A percentile compares a stretch with the other conserved stretches of the same genome.
phyloP scores from a whole-genome alignment of 1,284 basidiomycete species.

The Cryptococcus amylolentus region DNA sequence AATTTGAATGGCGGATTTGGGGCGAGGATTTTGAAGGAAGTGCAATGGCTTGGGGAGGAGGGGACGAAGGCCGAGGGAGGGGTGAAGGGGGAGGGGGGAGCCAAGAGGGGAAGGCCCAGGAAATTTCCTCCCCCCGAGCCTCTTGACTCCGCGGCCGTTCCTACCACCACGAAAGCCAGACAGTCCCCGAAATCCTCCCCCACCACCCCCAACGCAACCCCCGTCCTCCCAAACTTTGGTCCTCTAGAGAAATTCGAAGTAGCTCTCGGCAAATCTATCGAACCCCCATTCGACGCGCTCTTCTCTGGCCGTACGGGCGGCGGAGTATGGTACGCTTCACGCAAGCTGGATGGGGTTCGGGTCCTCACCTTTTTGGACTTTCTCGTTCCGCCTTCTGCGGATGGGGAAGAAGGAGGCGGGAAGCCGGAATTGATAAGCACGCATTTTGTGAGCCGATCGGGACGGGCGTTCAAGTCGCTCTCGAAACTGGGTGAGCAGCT shows the following conservation, averaged over 20 bases:
- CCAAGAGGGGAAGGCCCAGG: not conserved
- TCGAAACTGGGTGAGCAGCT: constrained; percentile 26
- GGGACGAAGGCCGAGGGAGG: not conserved
- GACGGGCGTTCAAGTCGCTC: constrained; percentile 37
- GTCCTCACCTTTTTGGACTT: constrained; percentile 40
- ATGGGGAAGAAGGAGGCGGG: not conserved
- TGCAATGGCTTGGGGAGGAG: constrained; percentile 20
- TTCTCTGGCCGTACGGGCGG: constrained; percentile 8
- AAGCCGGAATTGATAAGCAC: constrained; percentile 9
- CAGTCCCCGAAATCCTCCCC: not conserved
- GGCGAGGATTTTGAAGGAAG: constrained; percentile 20
- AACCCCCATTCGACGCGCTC: constrained; percentile 21
- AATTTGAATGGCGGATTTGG: constrained; percentile 40
- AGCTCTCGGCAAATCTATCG: constrained; percentile 36
- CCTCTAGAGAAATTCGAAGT: constrained; percentile 22
- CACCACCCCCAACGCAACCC: not conserved
- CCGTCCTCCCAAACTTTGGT: constrained; percentile 6
- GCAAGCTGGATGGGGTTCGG: constrained; percentile 47
- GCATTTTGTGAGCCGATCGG: constrained; percentile 32
- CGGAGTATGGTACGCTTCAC: constrained; percentile 38
- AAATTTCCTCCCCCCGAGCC: not conserved
- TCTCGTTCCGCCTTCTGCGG: constrained; percentile 7
- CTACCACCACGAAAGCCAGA: not conserved
- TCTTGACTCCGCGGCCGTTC: not conserved
- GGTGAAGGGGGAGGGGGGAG: not conserved